Conservation (phyloP, 2,329 filamentous ascomycete genomes). For the Hypocrella siamensis region DNA sequence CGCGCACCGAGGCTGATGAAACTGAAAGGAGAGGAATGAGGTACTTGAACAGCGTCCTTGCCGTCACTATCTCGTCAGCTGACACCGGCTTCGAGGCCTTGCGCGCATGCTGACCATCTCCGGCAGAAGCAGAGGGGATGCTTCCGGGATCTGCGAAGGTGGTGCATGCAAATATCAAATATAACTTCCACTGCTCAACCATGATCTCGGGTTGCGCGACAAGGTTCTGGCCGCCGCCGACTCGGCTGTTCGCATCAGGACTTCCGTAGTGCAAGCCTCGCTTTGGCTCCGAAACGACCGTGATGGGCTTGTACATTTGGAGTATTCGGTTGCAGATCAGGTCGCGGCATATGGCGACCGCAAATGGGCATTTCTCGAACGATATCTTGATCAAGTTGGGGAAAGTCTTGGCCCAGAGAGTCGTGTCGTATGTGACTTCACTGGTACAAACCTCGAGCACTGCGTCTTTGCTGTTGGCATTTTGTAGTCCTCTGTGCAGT, state of each 20-base stretch:
- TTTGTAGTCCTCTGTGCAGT: slow-evolving; percentile 76
- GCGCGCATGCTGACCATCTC: slow-evolving; percentile 57
- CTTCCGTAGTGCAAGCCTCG: slow-evolving; percentile 46
- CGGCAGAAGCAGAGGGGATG: slow-evolving; percentile 21
- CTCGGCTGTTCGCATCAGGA: slow-evolving; percentile 37
- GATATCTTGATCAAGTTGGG: slow-evolving; percentile 85
- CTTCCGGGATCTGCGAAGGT: slow-evolving; percentile 74
- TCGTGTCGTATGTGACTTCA: slow-evolving; percentile 86
- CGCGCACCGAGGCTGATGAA: slow-evolving; percentile 64
- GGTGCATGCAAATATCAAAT: slow-evolving; percentile 92
- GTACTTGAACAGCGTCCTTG: slow-evolving; percentile 76
- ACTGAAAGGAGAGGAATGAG: slow-evolving; percentile 77
- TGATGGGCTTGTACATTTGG: slow-evolving; percentile 82
- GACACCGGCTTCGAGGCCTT: slow-evolving; percentile 60
- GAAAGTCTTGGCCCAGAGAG: slow-evolving; percentile 95
- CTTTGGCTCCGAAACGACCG: slow-evolving; percentile 58
- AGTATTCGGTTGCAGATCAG: slow-evolving; percentile 83
- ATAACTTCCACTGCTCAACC: slow-evolving; percentile 95
- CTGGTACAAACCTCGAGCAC: slow-evolving; percentile 90
- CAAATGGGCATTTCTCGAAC: slow-evolving; percentile 80
- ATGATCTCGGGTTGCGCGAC: slow-evolving; percentile 71
- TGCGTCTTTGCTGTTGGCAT: slow-evolving; percentile 68
- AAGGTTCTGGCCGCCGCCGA: slow-evolving; percentile 37
- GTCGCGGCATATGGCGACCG: slow-evolving; percentile 79
- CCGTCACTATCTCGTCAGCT: slow-evolving; percentile 69